Base-by-base conservation (phyloP, 2,329 filamentous ascomycete species). In the Cercospora sp. region DNA sequence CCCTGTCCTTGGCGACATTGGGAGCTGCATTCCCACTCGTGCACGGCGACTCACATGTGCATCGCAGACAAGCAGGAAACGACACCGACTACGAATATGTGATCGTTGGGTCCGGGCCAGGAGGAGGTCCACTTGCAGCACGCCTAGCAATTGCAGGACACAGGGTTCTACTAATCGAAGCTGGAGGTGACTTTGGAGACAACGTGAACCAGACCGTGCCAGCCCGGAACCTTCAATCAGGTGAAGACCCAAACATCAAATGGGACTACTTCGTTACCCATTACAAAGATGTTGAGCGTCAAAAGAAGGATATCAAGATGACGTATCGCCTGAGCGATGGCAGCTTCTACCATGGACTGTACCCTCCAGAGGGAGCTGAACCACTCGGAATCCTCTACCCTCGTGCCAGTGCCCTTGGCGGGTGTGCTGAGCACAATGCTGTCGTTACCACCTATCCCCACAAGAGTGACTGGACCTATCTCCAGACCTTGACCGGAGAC, bases 251-350 rank as follows among this genome's bases (percentile, higher is more conserved):
- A 31, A 80, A 82, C 18, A 82, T 88, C 71, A 79, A 82, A 60
- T 90, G 88, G 88, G 85, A 88, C 76, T 90, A 86, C 78, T 90
- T 85, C 69, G 86, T 89, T n/a, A 83, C 83, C 51, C 88, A 90
- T 76, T 90, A 89, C 73, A 80, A 82, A 12, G 83, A 90, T 68
- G 78, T 85, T 51, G 76, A 78, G 28, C 81, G 84, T 36, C 85
- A 88, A 69, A 81, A 83, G 23, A 80, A 82, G 65, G 87, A 90
- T 75, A 84, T 79, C 73, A 89, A 90, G 80, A 85, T 86, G 58
- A 84, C 84, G 1, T 90, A 88, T 74, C 74, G 42, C 8, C 45
- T 51, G 16, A 79, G 83, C 0, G 77, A 84, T 58, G 86, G 86
- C 13, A 66, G 62, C 28, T 68, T 59, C 48, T 88, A 88, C 73